Evolutionary conservation across 2,329 filamentous ascomycete species (phyloP), one percentile per base, ranked within the genome.

Genomic region (Alternaria dauci): DNA sequence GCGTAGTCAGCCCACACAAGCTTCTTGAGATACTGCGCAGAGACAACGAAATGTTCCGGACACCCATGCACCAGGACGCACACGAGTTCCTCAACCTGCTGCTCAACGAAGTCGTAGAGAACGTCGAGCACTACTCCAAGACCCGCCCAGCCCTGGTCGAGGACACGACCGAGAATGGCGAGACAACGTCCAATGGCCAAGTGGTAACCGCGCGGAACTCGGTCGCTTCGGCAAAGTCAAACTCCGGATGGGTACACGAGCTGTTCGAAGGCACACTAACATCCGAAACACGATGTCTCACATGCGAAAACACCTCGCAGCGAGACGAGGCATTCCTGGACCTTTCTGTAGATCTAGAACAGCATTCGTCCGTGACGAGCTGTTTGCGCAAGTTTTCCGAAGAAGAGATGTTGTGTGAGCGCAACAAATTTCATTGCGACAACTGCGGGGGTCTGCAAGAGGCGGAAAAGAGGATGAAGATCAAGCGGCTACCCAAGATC

Each of bases 371-470:
- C 0, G 95, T 99, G 4, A 98, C 95, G 3, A 94, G 95, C 26
- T 99, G 95, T 76, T 81, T 99, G 66, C 88, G 92, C 60, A 97
- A 97, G 72, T 99, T 99, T 73, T 99, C 95, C 0, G 93, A 95
- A 46, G 95, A 98, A 73, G 95, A 99, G 79, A 97, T 98, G 77
- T 86, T 99, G 59, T 98, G 95, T 75, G 95, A 99, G 81, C 87
- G 94, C 62, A 98, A 99, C 83, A 99, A 99, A 76, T 99, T 99
- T 69, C 94, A 99, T 76, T 99, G 95, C 80, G 95, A 99, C 77
- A 94, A 94, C 71, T 99, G 95, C 70, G 95, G 95, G 54, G 95
- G 95, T 3, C 82, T 99, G 56, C 95, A 99, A 79, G 95, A 99
- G 80, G 95, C 95, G 0, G 95, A 99, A 79, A 99, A 98, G 83